Conservation (phyloP, 2,329 filamentous ascomycete species). For the Biscogniauxia marginata region DNA sequence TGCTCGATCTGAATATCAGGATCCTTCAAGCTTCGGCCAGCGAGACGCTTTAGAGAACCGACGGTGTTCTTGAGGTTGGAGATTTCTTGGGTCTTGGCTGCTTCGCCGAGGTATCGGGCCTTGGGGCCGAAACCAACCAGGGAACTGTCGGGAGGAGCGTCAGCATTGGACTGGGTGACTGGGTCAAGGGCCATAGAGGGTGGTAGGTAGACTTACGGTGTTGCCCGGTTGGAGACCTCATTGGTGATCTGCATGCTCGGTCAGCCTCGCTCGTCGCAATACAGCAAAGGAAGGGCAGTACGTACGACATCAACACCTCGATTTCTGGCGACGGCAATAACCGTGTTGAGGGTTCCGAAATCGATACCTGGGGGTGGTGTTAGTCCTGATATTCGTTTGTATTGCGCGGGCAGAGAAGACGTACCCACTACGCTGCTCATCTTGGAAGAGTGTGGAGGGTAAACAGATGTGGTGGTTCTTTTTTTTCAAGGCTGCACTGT, state of each 20-base stretch:
- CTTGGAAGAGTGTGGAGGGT: constrained; percentile 38
- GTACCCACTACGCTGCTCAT: constrained; percentile 54
- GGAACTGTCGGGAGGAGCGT: constrained; percentile 55
- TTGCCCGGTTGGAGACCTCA: constrained; percentile 97
- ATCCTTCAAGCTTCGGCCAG: constrained; percentile 81
- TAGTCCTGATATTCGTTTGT: not conserved
- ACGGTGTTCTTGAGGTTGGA: constrained; percentile 99
- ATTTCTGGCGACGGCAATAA: constrained; percentile 95
- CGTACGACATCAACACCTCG: constrained; percentile 98
- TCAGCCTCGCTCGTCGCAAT: too few relatives aligned
- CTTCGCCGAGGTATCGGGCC: constrained; percentile 88
- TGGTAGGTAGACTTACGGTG: constrained; percentile 69
- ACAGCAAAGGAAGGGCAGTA: constrained; percentile 42
- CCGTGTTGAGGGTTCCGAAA: constrained; percentile 94
- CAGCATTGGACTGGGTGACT: not conserved
- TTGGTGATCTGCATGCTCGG: constrained; percentile 76
- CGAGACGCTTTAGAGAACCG: constrained; percentile 85
- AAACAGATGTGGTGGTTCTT: constrained; percentile 8
- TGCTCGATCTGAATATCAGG: constrained; percentile 93
- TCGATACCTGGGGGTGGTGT: constrained; percentile 90
- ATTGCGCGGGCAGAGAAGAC: constrained; percentile 12
- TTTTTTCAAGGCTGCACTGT: not conserved
- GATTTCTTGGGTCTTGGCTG: constrained; percentile 97
- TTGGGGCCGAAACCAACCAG: constrained; percentile 95
- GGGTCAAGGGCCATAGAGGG: constrained; percentile 10